phyloP scores from a whole-genome alignment of 1,284 basidiomycete species.

The Coniophora puteana region DNA sequence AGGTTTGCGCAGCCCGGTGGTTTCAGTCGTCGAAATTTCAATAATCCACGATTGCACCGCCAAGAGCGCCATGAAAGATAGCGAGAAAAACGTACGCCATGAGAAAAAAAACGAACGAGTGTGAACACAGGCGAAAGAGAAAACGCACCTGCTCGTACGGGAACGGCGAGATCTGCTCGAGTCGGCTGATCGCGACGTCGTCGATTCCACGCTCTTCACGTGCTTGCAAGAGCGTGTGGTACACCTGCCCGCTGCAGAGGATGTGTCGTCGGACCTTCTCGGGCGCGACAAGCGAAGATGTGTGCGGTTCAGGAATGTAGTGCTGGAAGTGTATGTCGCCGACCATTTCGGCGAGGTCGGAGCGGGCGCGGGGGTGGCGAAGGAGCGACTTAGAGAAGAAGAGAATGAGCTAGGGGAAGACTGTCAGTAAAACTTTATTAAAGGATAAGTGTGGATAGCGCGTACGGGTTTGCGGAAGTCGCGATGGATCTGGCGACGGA shows the following conservation, averaged over 20 bases:
- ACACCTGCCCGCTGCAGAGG: slow-evolving; percentile 87
- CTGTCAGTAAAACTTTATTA: slow-evolving; percentile 4
- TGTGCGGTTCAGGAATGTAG: slow-evolving; percentile 81
- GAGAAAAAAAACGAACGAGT: too few species aligned
- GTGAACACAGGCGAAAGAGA: background rate
- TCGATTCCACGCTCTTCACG: slow-evolving; percentile 84
- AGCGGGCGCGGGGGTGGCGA: slow-evolving; percentile 87
- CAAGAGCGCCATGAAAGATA: too few species aligned
- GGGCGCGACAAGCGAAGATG: slow-evolving; percentile 66
- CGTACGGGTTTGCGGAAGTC: slow-evolving; percentile 88
- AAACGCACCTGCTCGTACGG: slow-evolving; percentile 78
- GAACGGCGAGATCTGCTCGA: slow-evolving; percentile 91
- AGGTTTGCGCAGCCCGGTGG: too few species aligned
- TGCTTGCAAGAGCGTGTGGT: slow-evolving; percentile 81
- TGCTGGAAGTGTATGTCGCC: slow-evolving; percentile 87
- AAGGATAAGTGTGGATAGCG: slow-evolving; percentile 6
- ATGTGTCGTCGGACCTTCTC: slow-evolving; percentile 88
- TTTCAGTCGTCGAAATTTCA: too few species aligned
- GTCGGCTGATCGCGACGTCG: slow-evolving; percentile 85
- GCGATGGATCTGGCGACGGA: slow-evolving; percentile 87
- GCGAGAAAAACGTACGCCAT: too few species aligned
- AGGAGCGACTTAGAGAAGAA: slow-evolving; percentile 95
- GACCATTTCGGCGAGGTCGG: slow-evolving; percentile 78
- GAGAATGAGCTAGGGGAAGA: slow-evolving; percentile 58
- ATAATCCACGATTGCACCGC: too few species aligned